These are phyloP conservation scores for Lachnellula cervina DNA, from an alignment of 2,329 filamentous ascomycete genomes.

Conservation along the genomic window DNA sequence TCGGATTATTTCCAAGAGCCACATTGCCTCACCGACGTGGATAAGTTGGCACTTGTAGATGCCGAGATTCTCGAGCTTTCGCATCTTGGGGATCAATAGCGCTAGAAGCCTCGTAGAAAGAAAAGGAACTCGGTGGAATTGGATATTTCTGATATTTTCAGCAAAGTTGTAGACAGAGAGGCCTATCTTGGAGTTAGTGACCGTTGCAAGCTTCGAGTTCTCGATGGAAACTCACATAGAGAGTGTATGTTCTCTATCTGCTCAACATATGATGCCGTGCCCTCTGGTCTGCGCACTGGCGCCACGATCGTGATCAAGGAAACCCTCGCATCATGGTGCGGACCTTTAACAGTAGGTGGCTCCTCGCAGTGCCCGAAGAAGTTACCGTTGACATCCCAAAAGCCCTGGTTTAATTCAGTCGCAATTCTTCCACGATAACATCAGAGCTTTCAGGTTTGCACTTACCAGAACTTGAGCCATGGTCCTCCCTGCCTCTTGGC, in stretches of 20 bases:
- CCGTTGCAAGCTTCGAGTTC: not conserved
- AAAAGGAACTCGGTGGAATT: conserved; percentile 27
- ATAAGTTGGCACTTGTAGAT: conserved; percentile 28
- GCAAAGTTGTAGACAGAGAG: conserved; percentile 18
- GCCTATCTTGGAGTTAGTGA: conserved; percentile 11
- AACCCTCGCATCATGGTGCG: conserved; percentile 8
- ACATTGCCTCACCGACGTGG: conserved; percentile 20
- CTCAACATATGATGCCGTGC: conserved; percentile 4
- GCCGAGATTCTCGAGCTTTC: conserved; percentile 22
- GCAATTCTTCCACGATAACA: not conserved
- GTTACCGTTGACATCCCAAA: conserved; percentile 16
- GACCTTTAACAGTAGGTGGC: not conserved
- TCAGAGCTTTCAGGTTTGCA: not conserved
- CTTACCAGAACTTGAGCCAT: conserved; percentile 9
- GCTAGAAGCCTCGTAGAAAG: conserved; percentile 19
- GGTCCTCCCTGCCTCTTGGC: conserved; percentile 5
- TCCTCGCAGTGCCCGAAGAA: conserved; percentile 16
- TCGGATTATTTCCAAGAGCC: conserved; percentile 23
- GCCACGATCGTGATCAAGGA: conserved; percentile 10
- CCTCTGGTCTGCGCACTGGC: conserved; percentile 9
- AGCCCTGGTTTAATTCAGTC: conserved; percentile 1
- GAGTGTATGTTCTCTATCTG: conserved; percentile 16
- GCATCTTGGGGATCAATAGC: conserved; percentile 25
- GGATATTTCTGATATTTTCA: conserved; percentile 19
- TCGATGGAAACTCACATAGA: conserved; percentile 15